These are phyloP conservation scores for Firmiana major DNA, from an alignment of 345 rosid genomes.

Conservation along the genomic window DNA sequence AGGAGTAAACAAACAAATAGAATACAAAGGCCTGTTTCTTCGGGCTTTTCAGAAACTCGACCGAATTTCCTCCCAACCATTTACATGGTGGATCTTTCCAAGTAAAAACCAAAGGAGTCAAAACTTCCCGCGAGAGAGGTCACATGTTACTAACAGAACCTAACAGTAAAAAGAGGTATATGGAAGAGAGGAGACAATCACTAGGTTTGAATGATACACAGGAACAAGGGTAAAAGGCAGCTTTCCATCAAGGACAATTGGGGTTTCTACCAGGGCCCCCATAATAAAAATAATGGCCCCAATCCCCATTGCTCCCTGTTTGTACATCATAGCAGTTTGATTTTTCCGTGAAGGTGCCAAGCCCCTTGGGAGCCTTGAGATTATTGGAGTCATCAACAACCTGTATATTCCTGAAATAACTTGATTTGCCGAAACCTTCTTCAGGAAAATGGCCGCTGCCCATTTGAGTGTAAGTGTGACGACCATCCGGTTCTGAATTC, in stretches of 20 bases:
- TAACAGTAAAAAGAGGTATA: slow-evolving; percentile 31
- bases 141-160: slow-evolving; percentile 33
- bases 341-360: slow-evolving; percentile 89
- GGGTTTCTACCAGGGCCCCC: slow-evolving; percentile 92
- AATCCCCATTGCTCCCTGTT: slow-evolving; percentile 78
- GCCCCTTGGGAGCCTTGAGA: slow-evolving; percentile 85
- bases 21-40: slow-evolving; percentile 44
- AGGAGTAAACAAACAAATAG: slow-evolving; percentile 42
- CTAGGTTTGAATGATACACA: slow-evolving; percentile 53
- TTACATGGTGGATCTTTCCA: slow-evolving; percentile 34
- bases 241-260: slow-evolving; percentile 51
- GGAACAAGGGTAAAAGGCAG: neutral
- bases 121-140: slow-evolving; percentile 49
- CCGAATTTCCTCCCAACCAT: slow-evolving; percentile 34
- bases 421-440: slow-evolving; percentile 91
- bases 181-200: slow-evolving; percentile 19
- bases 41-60: slow-evolving; percentile 37
- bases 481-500: slow-evolving; percentile 79
- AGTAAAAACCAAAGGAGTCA: slow-evolving; percentile 27
- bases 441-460: slow-evolving; percentile 92
- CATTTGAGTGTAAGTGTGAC: slow-evolving; percentile 93
- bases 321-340: slow-evolving; percentile 95
- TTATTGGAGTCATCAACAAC: slow-evolving; percentile 86
- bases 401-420: slow-evolving; percentile 88
- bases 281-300: slow-evolving; percentile 97